Evolutionary conservation across 1,284 basidiomycete genomes (phyloP).

Genomic region (Moesziomyces parantarcticus): DNA sequence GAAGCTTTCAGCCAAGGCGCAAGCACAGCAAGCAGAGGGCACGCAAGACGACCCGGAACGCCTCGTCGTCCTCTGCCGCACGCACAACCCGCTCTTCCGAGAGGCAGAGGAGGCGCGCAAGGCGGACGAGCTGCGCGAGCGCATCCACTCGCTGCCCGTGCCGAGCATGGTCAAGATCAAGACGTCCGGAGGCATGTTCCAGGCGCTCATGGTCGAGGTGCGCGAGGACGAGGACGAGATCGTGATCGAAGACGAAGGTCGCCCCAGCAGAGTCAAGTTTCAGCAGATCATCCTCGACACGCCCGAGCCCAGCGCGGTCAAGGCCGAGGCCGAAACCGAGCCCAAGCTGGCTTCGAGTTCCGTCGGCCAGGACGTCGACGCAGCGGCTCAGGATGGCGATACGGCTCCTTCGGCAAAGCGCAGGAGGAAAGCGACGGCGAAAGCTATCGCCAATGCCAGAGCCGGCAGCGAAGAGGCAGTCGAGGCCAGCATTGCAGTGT

Average conservation of each 20-base stretch:
- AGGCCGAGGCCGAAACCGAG: constrained; percentile 18
- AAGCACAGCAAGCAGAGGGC: background rate
- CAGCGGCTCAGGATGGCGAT: constrained; percentile 1
- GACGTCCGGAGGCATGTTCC: constrained; percentile 50
- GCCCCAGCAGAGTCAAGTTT: constrained; percentile 43
- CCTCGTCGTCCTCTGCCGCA: constrained; percentile 62
- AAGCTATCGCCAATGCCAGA: constrained; percentile 24
- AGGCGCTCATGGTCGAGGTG: constrained; percentile 43
- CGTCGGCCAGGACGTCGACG: background rate
- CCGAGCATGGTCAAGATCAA: constrained; percentile 48
- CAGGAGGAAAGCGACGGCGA: constrained; percentile 32
- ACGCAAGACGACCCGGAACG: constrained; percentile 48
- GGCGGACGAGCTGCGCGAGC: constrained; percentile 41
- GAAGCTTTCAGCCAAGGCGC: constrained; percentile 10
- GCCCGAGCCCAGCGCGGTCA: constrained; percentile 13
- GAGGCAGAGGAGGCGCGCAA: constrained; percentile 49
- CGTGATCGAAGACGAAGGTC: constrained; percentile 47
- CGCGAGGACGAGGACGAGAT: constrained; percentile 43
- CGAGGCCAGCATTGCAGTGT: constrained; percentile 13
- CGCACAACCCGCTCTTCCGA: constrained; percentile 62
- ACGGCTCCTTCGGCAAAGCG: constrained; percentile 21
- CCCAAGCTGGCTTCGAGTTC: background rate
- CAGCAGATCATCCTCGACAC: constrained; percentile 39
- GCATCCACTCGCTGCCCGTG: constrained; percentile 31
- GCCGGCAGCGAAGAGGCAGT: constrained; percentile 25